A percentile compares a stretch with the other conserved stretches of the same genome.
phyloP scores from a whole-genome alignment of 1,284 basidiomycete species.

The Austropuccinia psidii region DNA sequence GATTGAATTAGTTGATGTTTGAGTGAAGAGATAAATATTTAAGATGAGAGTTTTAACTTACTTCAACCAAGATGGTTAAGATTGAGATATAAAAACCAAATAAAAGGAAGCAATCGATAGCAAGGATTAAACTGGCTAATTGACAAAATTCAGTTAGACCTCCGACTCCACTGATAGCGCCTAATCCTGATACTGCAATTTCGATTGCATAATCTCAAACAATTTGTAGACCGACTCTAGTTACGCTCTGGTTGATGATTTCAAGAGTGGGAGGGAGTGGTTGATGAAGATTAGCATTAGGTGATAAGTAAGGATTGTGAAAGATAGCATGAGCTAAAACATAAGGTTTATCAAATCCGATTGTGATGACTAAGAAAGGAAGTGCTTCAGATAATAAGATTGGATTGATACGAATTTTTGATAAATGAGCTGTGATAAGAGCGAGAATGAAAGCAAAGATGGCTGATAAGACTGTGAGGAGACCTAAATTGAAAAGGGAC shows the following conservation, averaged over 20 bases:
- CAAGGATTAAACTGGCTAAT: constrained; percentile 75
- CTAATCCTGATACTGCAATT: constrained; percentile 76
- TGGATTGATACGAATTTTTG: constrained; percentile 82
- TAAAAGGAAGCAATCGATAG: constrained; percentile 77
- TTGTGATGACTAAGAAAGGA: constrained; percentile 93
- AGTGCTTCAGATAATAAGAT: constrained; percentile 88
- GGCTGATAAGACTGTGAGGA: constrained; percentile 75
- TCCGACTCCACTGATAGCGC: constrained; percentile 76
- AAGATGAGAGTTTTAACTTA: background rate
- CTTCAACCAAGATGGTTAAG: constrained; percentile 85
- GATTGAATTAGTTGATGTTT: too few species aligned
- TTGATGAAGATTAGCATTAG: constrained; percentile 39
- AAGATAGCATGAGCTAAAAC: constrained; percentile 84
- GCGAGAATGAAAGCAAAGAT: constrained; percentile 79
- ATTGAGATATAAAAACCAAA: constrained; percentile 85
- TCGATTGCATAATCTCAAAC: constrained; percentile 89
- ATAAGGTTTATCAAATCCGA: constrained; percentile 96
- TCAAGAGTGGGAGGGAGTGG: constrained; percentile 53
- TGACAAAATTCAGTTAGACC: constrained; percentile 93
- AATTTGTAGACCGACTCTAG: constrained; percentile 69
- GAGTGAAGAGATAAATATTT: background rate
- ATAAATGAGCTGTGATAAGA: constrained; percentile 71
- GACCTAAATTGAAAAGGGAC: constrained; percentile 53
- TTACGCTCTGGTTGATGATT: constrained; percentile 75
- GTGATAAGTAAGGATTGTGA: constrained; percentile 65